Evolutionary conservation across 768 basidiomycete genomes (phyloP).

Genomic region (Russula sp.): DNA sequence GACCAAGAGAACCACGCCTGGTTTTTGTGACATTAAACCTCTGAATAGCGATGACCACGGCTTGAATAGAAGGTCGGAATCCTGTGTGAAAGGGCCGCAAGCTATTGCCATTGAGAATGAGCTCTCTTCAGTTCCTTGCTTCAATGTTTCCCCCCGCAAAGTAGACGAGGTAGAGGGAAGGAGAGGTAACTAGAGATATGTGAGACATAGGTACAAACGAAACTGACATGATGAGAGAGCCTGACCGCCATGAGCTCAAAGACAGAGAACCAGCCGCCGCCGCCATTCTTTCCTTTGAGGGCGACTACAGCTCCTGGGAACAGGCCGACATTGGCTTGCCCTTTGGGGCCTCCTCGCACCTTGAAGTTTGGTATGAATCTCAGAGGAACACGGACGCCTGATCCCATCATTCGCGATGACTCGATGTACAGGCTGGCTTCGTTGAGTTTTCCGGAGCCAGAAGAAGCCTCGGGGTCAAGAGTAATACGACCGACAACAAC

Average conservation of each 20-base stretch:
- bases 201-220: not conserved
- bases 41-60: slow-evolving; percentile 61
- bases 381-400: slow-evolving; percentile 62
- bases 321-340: slow-evolving; percentile 60
- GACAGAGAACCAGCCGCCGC: slow-evolving; percentile 81
- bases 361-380: slow-evolving; percentile 62
- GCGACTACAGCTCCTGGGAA: slow-evolving; percentile 90
- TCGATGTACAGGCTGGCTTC: slow-evolving; percentile 76
- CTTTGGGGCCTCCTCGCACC: slow-evolving; percentile 57
- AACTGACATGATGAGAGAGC: slow-evolving; percentile 7
- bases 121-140: slow-evolving; percentile 38
- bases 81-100: slow-evolving; percentile 82
- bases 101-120: slow-evolving; percentile 65
- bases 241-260: slow-evolving; percentile 77
- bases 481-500: slow-evolving; percentile 30
- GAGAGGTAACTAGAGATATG: slow-evolving; percentile 51
- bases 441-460: slow-evolving; percentile 56
- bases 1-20: slow-evolving; percentile 76
- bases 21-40: slow-evolving; percentile 57
- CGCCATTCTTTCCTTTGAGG: slow-evolving; percentile 84
- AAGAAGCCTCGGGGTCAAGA: slow-evolving; percentile 54
- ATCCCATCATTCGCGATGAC: slow-evolving; percentile 71
- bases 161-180: slow-evolving; percentile 37
- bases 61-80: slow-evolving; percentile 68
- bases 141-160: slow-evolving; percentile 31